Conservation (phyloP, 768 basidiomycete species). For the Tylopilus felleus region DNA sequence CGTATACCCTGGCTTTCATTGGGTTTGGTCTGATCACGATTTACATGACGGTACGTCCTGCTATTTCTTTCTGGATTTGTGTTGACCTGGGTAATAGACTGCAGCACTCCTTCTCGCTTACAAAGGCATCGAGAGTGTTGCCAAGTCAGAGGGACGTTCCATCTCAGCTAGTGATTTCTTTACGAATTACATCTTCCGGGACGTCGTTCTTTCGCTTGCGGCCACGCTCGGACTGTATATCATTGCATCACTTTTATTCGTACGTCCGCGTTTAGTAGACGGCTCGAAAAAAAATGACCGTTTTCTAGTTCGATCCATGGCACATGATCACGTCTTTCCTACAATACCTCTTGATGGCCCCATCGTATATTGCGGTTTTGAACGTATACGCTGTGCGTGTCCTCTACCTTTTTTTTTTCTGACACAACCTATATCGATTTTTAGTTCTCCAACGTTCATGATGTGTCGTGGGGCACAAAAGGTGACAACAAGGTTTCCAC, state of each 20-base stretch:
- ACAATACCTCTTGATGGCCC: slow-evolving; percentile 90
- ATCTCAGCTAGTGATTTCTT: slow-evolving; percentile 62
- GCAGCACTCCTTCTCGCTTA: slow-evolving; percentile 80
- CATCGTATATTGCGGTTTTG: slow-evolving; percentile 89
- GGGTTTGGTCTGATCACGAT: slow-evolving; percentile 88
- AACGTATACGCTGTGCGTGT: slow-evolving; percentile 76
- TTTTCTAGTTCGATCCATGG: slow-evolving; percentile 87
- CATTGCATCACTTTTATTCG: slow-evolving; percentile 77
- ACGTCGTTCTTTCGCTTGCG: slow-evolving; percentile 79
- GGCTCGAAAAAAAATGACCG: neutral
- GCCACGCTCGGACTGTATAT: slow-evolving; percentile 92
- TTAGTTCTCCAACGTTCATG: slow-evolving; percentile 84
- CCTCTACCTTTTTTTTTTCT: neutral
- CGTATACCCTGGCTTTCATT: slow-evolving; percentile 80
- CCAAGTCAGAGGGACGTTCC: slow-evolving; percentile 40
- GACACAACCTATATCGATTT: neutral
- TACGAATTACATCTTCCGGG: slow-evolving; percentile 74
- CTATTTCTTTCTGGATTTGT: neutral
- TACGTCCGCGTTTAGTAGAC: slow-evolving; percentile 40
- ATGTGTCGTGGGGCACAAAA: slow-evolving; percentile 95
- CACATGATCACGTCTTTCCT: slow-evolving; percentile 96
- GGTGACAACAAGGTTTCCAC: slow-evolving; percentile 84
- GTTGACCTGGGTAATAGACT: slow-evolving; percentile 40
- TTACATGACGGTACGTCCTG: slow-evolving; percentile 83
- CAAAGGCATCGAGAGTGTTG: slow-evolving; percentile 69